A percentile compares a stretch with the other conserved stretches of the same genome.
Evolutionary conservation across 164 flowering plant genomes (phyloP).

Genomic region (Vitis rotundifolia): DNA sequence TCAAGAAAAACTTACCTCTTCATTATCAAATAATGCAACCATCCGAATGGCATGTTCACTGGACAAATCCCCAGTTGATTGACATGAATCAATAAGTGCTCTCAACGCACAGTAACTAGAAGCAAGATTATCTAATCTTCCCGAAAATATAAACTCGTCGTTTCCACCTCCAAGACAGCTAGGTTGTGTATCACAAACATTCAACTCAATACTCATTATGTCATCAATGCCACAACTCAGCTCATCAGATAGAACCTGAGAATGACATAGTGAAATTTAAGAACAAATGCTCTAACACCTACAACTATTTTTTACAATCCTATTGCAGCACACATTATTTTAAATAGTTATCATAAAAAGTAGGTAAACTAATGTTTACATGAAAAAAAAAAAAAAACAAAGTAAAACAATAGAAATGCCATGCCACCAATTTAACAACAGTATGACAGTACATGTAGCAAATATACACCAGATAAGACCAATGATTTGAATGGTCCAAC

Average conservation of each 20-base stretch:
- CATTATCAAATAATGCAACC: constrained; percentile 95
- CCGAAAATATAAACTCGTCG: constrained; percentile 92
- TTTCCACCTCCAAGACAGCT: constrained; percentile 96
- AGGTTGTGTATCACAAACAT: constrained; percentile 92
- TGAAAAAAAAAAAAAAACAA: background rate
- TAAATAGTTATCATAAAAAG: background rate
- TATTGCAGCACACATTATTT: background rate
- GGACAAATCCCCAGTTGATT: constrained; percentile 51
- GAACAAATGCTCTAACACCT: background rate
- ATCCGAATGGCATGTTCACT: constrained; percentile 76
- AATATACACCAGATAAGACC: background rate
- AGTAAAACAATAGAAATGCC: background rate
- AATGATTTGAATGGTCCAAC: background rate
- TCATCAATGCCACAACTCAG: constrained; percentile 65
- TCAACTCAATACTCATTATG: constrained; percentile 69
- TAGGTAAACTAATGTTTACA: background rate
- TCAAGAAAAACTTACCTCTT: constrained; percentile 64
- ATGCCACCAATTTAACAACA: background rate
- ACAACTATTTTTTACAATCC: background rate
- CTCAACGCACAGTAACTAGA: constrained; percentile 89
- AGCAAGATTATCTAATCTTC: constrained; percentile 92
- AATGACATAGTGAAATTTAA: constrained; percentile 1
- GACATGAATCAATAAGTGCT: constrained; percentile 87
- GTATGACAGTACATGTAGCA: background rate
- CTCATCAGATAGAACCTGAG: constrained; percentile 76